Evolutionary conservation across 345 rosid species (phyloP).

Genomic region (Salix koriyanagi): DNA sequence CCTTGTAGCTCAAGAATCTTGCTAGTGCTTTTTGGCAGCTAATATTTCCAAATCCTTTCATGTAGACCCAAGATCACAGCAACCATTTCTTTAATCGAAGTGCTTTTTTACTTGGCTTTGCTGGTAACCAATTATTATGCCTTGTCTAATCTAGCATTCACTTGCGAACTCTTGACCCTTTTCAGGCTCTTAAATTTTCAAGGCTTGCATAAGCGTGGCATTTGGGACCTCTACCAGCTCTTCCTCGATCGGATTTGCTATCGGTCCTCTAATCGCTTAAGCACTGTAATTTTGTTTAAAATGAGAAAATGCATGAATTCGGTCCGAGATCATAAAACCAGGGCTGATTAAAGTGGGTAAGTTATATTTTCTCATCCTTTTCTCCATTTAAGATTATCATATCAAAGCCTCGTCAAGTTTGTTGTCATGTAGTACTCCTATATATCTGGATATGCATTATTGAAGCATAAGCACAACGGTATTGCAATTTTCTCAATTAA

Average conservation of each 20-base stretch:
- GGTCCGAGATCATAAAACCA: constrained; percentile 14
- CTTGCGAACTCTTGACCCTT: not conserved
- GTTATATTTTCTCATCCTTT: constrained; percentile 13
- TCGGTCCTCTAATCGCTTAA: not conserved
- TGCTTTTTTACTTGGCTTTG: constrained; percentile 4
- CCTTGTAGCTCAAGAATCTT: not conserved
- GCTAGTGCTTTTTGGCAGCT: not conserved
- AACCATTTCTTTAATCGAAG: constrained; percentile 15
- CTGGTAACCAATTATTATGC: not conserved
- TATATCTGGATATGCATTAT: constrained; percentile 12
- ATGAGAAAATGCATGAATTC: constrained; percentile 21
- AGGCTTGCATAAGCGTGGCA: constrained; percentile 7
- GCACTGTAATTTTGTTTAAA: constrained; percentile 21
- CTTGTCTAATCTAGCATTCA: not conserved
- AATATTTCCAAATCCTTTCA: not conserved
- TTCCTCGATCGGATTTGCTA: constrained; percentile 13
- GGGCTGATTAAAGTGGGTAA: constrained; percentile 27
- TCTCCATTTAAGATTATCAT: not conserved
- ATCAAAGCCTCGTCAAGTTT: constrained; percentile 16
- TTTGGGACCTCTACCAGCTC: constrained; percentile 13
- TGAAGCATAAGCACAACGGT: constrained; percentile 1
- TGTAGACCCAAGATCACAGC: not conserved
- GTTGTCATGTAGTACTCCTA: constrained; percentile 12
- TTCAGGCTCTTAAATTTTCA: constrained; percentile 30
- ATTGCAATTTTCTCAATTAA: not conserved